phyloP scores from a whole-genome alignment of 1,284 basidiomycete species.

The Melampsora larici-populina region DNA sequence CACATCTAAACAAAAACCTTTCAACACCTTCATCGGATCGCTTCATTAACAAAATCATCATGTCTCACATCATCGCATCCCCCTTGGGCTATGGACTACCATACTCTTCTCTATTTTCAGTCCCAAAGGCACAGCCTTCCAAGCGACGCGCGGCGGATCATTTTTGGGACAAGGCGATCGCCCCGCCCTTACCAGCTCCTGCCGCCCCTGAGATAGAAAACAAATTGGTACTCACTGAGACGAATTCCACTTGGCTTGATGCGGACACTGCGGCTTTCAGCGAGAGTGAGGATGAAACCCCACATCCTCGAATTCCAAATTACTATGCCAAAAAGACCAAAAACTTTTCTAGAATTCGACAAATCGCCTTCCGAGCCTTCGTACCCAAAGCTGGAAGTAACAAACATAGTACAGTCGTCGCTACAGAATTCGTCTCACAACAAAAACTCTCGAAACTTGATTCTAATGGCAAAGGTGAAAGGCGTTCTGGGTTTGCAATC shows the following conservation, averaged over 20 bases:
- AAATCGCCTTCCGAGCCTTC: constrained; percentile 42
- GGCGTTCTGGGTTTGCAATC: constrained; percentile 1
- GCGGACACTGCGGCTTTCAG: constrained; percentile 4
- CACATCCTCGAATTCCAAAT: background rate
- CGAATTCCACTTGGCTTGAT: constrained; percentile 15
- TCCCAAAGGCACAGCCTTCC: background rate
- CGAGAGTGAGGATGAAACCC: constrained; percentile 22
- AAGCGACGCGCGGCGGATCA: constrained; percentile 4
- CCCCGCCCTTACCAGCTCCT: background rate
- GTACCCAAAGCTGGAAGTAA: constrained; percentile 15
- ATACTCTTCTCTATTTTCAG: background rate
- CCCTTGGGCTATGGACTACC: constrained; percentile 7
- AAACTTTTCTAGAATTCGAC: constrained; percentile 21
- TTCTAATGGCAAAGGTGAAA: background rate
- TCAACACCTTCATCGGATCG: background rate
- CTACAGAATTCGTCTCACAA: constrained; percentile 25
- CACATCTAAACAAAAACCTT: too few relatives aligned
- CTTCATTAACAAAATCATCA: background rate
- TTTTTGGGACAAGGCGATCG: constrained; percentile 35
- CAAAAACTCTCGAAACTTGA: background rate
- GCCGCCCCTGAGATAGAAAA: background rate
- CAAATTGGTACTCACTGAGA: background rate
- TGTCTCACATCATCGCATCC: background rate
- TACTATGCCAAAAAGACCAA: background rate
- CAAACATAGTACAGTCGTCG: background rate